phyloP scores from a whole-genome alignment of 2,329 filamentous ascomycete genomes.

The Colletotrichum scovillei region DNA sequence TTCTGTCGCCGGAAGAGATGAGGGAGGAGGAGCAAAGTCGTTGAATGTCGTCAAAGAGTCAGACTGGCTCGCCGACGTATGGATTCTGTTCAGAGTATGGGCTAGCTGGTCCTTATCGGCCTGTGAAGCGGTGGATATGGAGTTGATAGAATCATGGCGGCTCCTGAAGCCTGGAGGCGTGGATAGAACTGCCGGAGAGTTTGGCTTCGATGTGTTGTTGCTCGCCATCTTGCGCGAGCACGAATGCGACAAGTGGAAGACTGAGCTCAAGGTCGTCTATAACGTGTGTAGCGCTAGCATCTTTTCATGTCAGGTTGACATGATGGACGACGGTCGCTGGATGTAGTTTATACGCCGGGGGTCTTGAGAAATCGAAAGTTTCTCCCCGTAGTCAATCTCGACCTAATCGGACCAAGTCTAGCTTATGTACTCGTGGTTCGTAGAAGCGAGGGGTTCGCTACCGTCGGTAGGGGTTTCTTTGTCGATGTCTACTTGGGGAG shows the following conservation, averaged over 20 bases:
- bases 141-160: slow-evolving; percentile 53
- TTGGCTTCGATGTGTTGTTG: slow-evolving; percentile 44
- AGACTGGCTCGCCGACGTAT: slow-evolving; percentile 87
- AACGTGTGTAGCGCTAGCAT: slow-evolving; percentile 16
- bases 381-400: slow-evolving; percentile 4
- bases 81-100: slow-evolving; percentile 86
- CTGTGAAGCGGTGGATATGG: slow-evolving; percentile 52
- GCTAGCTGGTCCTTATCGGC: slow-evolving; percentile 79
- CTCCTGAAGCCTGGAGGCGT: slow-evolving; percentile 47
- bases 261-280: slow-evolving; percentile 8
- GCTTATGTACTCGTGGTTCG: not conserved
- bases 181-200: slow-evolving; percentile 43
- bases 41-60: slow-evolving; percentile 92
- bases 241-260: slow-evolving; percentile 1
- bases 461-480: not conserved
- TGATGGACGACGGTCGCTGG: not conserved
- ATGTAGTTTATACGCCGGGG: not conserved
- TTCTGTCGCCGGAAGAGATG: slow-evolving; percentile 68
- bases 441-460: not conserved
- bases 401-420: not conserved
- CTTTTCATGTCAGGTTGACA: slow-evolving; percentile 21
- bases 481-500: not conserved
- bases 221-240: slow-evolving; percentile 42
- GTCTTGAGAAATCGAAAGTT: not conserved
- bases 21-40: slow-evolving; percentile 82